Evolutionary conservation across 257 asterid genomes (phyloP).

Genomic region (Gentiana straminea): DNA sequence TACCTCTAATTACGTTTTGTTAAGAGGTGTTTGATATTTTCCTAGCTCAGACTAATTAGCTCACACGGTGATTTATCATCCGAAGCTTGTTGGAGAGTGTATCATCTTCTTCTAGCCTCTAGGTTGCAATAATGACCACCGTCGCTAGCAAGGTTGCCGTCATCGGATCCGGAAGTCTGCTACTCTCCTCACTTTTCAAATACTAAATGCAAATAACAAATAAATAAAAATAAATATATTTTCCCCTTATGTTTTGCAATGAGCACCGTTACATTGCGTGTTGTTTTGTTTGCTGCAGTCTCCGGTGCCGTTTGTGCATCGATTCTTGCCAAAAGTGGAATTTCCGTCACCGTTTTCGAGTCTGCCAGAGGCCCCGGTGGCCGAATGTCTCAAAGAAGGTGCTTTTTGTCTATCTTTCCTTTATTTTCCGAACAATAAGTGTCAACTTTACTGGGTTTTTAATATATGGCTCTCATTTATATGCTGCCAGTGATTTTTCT

Average conservation of each 20-base stretch:
- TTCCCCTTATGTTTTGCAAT: not conserved
- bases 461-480: not conserved
- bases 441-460: no score
- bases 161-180: slow-evolving; percentile 83
- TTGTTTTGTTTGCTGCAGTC: slow-evolving; percentile 29
- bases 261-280: no score
- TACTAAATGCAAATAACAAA: not conserved
- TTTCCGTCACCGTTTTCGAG: slow-evolving; percentile 74
- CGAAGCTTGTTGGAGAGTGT: no score
- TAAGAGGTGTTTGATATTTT: no score
- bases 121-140: slow-evolving; percentile 26
- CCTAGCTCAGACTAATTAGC: no score
- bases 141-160: slow-evolving; percentile 69
- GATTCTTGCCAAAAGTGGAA: slow-evolving; percentile 61
- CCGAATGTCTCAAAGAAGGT: slow-evolving; percentile 93
- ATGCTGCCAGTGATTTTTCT: not conserved
- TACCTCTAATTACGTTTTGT: no score
- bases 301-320: slow-evolving; percentile 94
- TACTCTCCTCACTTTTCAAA: not conserved
- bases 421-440: not conserved
- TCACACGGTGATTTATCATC: no score
- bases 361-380: slow-evolving; percentile 94
- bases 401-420: not conserved
- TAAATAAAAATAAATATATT: not conserved
- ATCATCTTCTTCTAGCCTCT: no score